Conservation (phyloP, 306 rosid species). For the Castanea crenata region DNA sequence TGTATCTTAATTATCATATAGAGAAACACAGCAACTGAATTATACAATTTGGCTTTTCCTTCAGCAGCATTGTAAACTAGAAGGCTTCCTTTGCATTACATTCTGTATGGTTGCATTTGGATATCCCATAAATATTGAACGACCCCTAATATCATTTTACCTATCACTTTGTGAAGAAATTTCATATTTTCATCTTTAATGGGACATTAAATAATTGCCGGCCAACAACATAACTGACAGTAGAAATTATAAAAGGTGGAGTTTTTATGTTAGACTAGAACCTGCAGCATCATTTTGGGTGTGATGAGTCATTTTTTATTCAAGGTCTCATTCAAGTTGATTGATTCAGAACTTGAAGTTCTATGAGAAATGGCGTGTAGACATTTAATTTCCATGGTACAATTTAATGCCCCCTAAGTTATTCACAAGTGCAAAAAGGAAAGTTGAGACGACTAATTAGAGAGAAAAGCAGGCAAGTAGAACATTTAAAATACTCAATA, state of each 20-base stretch:
- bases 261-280: not conserved
- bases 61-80: not conserved
- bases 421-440: not conserved
- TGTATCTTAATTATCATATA: constrained; percentile 3
- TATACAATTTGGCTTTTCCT: not conserved
- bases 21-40: constrained; percentile 10
- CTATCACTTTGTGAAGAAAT: not conserved
- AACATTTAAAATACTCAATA: not conserved
- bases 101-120: not conserved
- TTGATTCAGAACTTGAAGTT: not conserved
- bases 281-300: not conserved
- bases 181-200: not conserved
- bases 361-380: not conserved
- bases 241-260: not conserved
- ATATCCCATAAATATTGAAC: not conserved
- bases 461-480: not conserved
- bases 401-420: not conserved
- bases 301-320: not conserved
- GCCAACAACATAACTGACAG: not conserved
- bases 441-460: not conserved
- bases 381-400: not conserved
- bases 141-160: not conserved
- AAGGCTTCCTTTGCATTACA: not conserved
- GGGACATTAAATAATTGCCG: not conserved
- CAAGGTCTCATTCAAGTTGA: not conserved